phyloP scores from a whole-genome alignment of 2,329 filamentous ascomycete species.

The Cryphonectria nitschkei region DNA sequence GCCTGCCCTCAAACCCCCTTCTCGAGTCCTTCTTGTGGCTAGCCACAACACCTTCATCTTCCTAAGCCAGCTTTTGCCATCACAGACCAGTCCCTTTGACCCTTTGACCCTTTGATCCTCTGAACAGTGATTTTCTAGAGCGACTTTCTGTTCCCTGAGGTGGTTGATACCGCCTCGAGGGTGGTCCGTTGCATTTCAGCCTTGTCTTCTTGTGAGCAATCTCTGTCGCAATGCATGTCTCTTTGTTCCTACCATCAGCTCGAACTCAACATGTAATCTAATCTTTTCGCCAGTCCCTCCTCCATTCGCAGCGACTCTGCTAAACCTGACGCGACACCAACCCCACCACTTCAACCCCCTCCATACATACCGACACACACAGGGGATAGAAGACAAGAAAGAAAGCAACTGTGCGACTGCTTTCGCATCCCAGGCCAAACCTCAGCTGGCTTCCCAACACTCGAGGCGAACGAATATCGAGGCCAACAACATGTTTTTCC shows the following conservation, averaged over 20 bases:
- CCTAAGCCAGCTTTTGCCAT: no score
- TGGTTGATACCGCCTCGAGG: slow-evolving; percentile 8
- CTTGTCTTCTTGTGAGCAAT: background rate
- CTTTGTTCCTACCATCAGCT: background rate
- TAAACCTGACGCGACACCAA: slow-evolving; percentile 3
- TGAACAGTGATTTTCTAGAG: background rate
- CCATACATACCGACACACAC: background rate
- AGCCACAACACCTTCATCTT: background rate
- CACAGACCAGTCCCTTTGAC: background rate
- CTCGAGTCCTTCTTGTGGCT: background rate
- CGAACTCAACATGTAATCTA: background rate
- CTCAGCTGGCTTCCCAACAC: background rate
- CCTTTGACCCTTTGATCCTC: background rate
- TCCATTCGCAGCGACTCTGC: background rate
- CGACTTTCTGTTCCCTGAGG: slow-evolving; percentile 11
- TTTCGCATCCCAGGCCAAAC: slow-evolving; percentile 3
- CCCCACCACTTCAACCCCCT: background rate
- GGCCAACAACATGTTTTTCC: slow-evolving; percentile 83
- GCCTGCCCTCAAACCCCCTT: background rate
- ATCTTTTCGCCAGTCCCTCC: background rate
- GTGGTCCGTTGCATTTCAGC: slow-evolving; percentile 9
- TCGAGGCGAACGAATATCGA: background rate
- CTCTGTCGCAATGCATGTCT: slow-evolving; percentile 18
- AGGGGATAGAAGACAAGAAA: slow-evolving; percentile 1
- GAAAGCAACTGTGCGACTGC: background rate